These are phyloP conservation scores for Pyricularia pennisetigena DNA, from an alignment of 2,329 filamentous ascomycete species.

Conservation along the genomic window DNA sequence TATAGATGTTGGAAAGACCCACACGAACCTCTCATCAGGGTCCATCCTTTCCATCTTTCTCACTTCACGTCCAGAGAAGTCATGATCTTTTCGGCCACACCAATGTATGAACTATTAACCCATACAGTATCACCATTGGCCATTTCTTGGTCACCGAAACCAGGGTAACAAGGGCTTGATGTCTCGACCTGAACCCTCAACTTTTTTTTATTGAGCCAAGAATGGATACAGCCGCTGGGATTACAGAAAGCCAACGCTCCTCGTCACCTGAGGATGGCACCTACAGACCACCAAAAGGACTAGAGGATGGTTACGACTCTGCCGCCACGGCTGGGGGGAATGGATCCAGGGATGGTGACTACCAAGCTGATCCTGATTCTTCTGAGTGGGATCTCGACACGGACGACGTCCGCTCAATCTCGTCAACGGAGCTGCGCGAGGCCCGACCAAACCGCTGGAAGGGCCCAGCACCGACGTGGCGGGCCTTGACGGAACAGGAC, in stretches of 20 bases:
- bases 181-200: neutral
- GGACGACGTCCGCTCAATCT: constrained; percentile 34
- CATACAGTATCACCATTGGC: neutral
- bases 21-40: neutral
- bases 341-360: neutral
- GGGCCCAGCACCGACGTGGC: constrained; percentile 62
- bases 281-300: constrained; percentile 10
- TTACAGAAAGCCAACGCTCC: neutral
- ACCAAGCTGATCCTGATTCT: constrained; percentile 13
- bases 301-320: constrained; percentile 30
- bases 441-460: constrained; percentile 61
- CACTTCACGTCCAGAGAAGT: neutral
- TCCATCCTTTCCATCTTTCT: neutral
- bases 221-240: neutral
- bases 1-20: neutral
- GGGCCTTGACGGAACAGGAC: constrained; percentile 48
- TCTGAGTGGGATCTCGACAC: constrained; percentile 31
- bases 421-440: constrained; percentile 34
- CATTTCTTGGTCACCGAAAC: neutral
- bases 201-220: neutral
- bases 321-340: constrained; percentile 14
- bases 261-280: neutral
- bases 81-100: neutral
- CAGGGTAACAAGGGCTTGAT: neutral
- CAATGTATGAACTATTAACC: neutral